Evolutionary conservation across 352 stramenopile species (phyloP), one percentile per base, ranked within the genome.

Genomic region (Globisporangium canariense): DNA sequence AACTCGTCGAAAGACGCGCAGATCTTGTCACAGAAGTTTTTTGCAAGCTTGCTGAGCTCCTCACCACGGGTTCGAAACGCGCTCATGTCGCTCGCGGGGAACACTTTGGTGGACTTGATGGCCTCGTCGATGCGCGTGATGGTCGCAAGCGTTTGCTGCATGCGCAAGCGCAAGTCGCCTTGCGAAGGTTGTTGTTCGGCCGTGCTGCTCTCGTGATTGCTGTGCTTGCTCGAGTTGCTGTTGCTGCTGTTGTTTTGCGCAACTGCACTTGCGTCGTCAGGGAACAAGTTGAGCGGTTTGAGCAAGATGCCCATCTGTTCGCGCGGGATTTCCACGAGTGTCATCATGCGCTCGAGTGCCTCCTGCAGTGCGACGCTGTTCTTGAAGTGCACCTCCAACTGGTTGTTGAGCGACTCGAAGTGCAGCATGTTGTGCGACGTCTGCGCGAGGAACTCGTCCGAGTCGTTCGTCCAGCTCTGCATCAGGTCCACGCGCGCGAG

Each of bases 331-430:
- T 89, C 77, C 41, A 89, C 76, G n/a, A 65, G 64, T 3, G 54
- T 43, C 61, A 92, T 76, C 66, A 89, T 69, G 13, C 67, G 59
- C n/a, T 73, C 67, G 7, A 92, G 69, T 30, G 71, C 70, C 28
- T 90, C 70, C 38, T 91, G 71, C 1, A 92, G 69, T 18, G 81
- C 71, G 10, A 90, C 81, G 43, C 71, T 88, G 74, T 92, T 92
- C 62, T 89, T 89, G 67, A 90, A 93, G 57, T 91, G 74, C 56
- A 93, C 72, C 60, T 93, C 84, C 41, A 93, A 67, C 32, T 93
- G 80, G 60, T 90, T 93, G 58, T 93, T 93, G 50, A 88, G 73
- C 20, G 81, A 71, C 61, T 93, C 84, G 32, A 93, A 93, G 58
- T 93, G 84, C 32, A 80, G 60, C 80, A 93, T 90, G 62, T 81